phyloP scores from a whole-genome alignment of 257 asterid genomes.

The Parsonsia alboflavescens region DNA sequence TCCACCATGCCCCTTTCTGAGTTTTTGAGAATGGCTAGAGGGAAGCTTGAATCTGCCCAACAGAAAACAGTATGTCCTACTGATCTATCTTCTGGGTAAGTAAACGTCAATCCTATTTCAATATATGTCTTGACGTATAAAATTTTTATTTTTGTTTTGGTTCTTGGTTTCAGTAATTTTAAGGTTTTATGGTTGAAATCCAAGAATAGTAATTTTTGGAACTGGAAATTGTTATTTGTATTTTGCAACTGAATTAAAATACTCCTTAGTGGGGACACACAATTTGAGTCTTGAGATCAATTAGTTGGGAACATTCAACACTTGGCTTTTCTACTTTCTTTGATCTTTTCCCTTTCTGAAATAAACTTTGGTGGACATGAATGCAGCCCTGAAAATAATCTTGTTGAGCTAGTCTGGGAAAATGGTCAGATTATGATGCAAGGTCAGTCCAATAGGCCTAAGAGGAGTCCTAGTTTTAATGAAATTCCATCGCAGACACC shows the following conservation, averaged over 20 bases:
- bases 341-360: slow-evolving; percentile 2
- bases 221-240: background rate
- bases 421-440: slow-evolving; percentile 79
- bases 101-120: background rate
- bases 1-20: slow-evolving; percentile 78
- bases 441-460: slow-evolving; percentile 53
- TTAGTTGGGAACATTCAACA: background rate
- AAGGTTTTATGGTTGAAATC: slow-evolving; percentile 11
- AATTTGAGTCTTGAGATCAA: background rate
- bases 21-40: slow-evolving; percentile 66
- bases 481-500: slow-evolving; percentile 19
- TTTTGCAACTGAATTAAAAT: background rate
- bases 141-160: background rate
- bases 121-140: background rate
- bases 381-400: slow-evolving; percentile 53
- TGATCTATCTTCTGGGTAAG: slow-evolving; percentile 45
- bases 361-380: slow-evolving; percentile 10
- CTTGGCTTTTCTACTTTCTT: background rate
- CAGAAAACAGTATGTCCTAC: slow-evolving; percentile 26
- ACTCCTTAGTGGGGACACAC: background rate
- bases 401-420: slow-evolving; percentile 77
- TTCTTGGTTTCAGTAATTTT: background rate
- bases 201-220: background rate
- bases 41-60: slow-evolving; percentile 50
- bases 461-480: slow-evolving; percentile 28